Evolutionary conservation across 2,329 filamentous ascomycete genomes (phyloP).

Genomic region (Tolypocladium amazonense): DNA sequence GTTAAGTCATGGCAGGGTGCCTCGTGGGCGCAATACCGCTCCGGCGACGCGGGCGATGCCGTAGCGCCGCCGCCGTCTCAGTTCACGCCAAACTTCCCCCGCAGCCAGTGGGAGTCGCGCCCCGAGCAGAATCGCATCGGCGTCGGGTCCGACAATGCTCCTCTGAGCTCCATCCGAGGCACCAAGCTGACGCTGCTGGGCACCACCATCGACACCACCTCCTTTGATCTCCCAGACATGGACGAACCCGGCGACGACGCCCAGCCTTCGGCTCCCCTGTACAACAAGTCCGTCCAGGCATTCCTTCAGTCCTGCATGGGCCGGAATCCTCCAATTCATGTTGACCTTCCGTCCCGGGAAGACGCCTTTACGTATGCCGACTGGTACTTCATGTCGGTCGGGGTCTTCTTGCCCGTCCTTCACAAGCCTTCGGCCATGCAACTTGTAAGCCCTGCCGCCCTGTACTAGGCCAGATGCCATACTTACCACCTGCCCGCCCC

Average conservation of each 20-base stretch:
- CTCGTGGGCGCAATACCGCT: constrained; percentile 17
- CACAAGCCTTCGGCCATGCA: constrained; percentile 64
- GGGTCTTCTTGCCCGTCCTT: constrained; percentile 64
- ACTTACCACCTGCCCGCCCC: not conserved
- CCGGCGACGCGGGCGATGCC: constrained; percentile 14
- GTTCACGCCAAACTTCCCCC: constrained; percentile 18
- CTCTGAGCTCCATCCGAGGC: constrained; percentile 63
- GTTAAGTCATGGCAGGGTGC: constrained; percentile 37
- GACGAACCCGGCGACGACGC: constrained; percentile 39
- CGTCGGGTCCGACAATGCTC: constrained; percentile 49
- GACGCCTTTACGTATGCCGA: constrained; percentile 59
- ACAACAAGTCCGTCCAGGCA: constrained; percentile 63
- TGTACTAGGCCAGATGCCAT: too few relatives aligned
- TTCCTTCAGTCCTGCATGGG: constrained; percentile 57
- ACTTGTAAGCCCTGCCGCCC: constrained; percentile 37
- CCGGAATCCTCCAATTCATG: constrained; percentile 43
- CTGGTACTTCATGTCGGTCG: constrained; percentile 66
- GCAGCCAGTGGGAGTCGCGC: constrained; percentile 26
- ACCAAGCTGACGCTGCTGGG: constrained; percentile 70
- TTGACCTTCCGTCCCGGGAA: constrained; percentile 51
- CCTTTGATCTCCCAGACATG: constrained; percentile 56
- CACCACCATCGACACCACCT: constrained; percentile 67
- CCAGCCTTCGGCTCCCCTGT: constrained; percentile 33
- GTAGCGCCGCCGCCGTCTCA: constrained; percentile 8
- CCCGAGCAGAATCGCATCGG: constrained; percentile 56